phyloP scores from a whole-genome alignment of 108 stramenopile species.

The Nitzschia palea region DNA sequence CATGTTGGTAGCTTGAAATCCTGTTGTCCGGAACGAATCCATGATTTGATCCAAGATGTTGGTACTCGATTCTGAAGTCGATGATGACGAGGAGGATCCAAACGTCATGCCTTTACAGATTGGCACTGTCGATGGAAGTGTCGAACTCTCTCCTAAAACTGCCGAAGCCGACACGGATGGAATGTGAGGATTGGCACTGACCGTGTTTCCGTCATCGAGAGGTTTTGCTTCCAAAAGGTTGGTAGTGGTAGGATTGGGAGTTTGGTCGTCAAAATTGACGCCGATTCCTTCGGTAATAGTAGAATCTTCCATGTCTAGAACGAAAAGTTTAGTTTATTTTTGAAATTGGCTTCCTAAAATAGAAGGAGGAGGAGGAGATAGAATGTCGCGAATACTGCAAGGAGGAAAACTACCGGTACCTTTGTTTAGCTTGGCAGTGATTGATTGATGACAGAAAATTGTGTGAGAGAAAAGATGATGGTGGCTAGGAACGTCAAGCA shows the following conservation, averaged over 20 bases:
- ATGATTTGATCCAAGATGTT: slow-evolving; percentile 61
- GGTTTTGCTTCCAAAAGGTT: slow-evolving; percentile 41
- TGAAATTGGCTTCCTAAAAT: too few species aligned
- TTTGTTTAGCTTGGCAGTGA: too few species aligned
- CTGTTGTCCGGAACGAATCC: slow-evolving; percentile 78
- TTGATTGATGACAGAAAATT: too few species aligned
- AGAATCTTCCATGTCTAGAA: neutral
- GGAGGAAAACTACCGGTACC: too few species aligned
- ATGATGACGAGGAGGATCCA: slow-evolving; percentile 30
- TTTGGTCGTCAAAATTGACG: neutral
- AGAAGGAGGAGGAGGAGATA: too few species aligned
- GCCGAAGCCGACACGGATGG: slow-evolving; percentile 81
- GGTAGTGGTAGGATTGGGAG: slow-evolving; percentile 8
- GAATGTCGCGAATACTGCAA: too few species aligned
- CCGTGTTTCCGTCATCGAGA: slow-evolving; percentile 26
- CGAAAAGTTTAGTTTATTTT: too few species aligned
- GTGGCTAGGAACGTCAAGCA: too few species aligned
- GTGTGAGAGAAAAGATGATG: too few species aligned
- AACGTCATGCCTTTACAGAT: slow-evolving; percentile 89
- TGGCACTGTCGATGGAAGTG: slow-evolving; percentile 64
- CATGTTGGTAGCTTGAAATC: slow-evolving; percentile 97
- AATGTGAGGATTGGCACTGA: slow-evolving; percentile 71
- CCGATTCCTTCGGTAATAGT: neutral
- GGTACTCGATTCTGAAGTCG: slow-evolving; percentile 43
- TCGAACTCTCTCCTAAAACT: slow-evolving; percentile 73